Evolutionary conservation across 345 rosid species (phyloP).

Genomic region (Acer negundo): DNA sequence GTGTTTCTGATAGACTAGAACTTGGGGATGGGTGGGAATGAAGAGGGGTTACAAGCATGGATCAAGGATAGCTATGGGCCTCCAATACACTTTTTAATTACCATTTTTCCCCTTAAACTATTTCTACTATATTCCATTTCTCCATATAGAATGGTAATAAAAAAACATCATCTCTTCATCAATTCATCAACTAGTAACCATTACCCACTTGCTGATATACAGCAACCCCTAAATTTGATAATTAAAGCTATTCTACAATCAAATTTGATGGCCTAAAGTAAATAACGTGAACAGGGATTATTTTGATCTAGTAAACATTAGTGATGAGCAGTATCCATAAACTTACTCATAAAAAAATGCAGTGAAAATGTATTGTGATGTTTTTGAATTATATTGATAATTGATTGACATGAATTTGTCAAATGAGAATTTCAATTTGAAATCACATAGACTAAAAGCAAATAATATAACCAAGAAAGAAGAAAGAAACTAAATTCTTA

Average conservation of each 20-base stretch:
- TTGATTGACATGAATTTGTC: background rate
- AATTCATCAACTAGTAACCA: background rate
- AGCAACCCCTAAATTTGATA: background rate
- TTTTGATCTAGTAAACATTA: background rate
- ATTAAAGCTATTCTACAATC: background rate
- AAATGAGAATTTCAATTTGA: background rate
- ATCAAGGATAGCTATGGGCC: background rate
- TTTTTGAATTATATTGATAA: background rate
- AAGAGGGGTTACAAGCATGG: background rate
- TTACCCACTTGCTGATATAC: background rate
- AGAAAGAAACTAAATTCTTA: background rate
- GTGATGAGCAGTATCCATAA: background rate
- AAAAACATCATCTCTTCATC: background rate
- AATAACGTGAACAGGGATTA: too few species aligned
- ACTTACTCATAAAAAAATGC: background rate
- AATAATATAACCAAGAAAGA: background rate
- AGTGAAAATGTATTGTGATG: background rate
- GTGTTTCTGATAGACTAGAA: background rate
- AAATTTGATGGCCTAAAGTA: background rate
- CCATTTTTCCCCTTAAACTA: background rate
- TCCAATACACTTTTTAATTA: background rate
- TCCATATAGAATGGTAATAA: too few species aligned
- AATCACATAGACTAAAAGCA: background rate
- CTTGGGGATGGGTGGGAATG: background rate
- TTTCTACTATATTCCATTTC: background rate